Base-by-base conservation (phyloP, 2,329 filamentous ascomycete genomes). In the Epichloe brachyelytri region DNA sequence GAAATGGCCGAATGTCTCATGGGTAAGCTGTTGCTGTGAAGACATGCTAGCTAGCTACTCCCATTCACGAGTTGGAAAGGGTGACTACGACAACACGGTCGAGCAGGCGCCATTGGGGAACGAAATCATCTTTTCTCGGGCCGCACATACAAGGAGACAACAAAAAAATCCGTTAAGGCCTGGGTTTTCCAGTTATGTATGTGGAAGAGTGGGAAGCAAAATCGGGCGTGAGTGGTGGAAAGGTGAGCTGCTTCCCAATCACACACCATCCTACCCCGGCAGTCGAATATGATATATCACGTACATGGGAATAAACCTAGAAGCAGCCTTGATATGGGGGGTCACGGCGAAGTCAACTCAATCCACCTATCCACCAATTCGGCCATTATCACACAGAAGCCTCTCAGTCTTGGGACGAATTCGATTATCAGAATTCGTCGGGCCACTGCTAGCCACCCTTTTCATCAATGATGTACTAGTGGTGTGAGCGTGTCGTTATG, bases 201-300 rank as follows among this genome's bases (percentile, higher is more conserved):
- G 17, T 30, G 8, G 8, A 30, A 22, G 17, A 20, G 40, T 43
- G 17, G 40, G 40, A 43, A 19, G 19, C 40, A 5, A 22, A 20
- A 10, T 43, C 11, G 17, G 40, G 40, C 19, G 40, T 43, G 40
- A 43, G 15, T 19, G 33, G 45, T 22, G 15, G 10, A 20, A 30
- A 30, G 26, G 26, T 30, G 26, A 30, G 33, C 5, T 41, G 6
- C 12, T 40, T 20, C 19, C 4, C 12, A 44, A n/a, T 4, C 14
- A 17, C 50, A 51, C 50, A 26, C 45, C 38, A 48, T 38, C 44
- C 19, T 37, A 15, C 46, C 49, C 46, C 46, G 46, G 50, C 50
- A 48, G 46, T 49, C 50, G 20, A 45, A 49, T 15, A 39, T 49
- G 46, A 48, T 41, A 33, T 15, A 48, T 51, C 50, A 46, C 44